These are phyloP conservation scores for Pyrenula massariospora DNA, from an alignment of 495 filamentous ascomycete species.

Conservation along the genomic window DNA sequence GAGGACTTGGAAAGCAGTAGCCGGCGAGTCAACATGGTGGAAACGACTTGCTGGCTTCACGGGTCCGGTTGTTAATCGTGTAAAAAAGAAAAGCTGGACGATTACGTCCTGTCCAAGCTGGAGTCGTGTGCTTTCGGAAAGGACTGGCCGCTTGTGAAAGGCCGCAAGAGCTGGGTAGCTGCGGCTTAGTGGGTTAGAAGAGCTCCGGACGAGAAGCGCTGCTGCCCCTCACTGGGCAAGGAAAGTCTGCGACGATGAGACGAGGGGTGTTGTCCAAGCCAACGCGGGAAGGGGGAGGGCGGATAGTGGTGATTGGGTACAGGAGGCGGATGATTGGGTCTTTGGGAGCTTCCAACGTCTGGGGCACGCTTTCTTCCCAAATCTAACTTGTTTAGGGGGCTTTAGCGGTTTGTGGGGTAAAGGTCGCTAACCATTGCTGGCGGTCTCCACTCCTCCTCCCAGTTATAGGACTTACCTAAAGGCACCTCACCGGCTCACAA, in stretches of 20 bases:
- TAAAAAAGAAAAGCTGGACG: no score
- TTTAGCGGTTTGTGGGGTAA: not conserved
- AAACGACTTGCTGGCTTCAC: slow-evolving; percentile 5
- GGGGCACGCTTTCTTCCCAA: not conserved
- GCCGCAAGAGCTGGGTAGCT: not conserved
- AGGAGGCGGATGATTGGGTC: not conserved
- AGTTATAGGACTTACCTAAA: no score
- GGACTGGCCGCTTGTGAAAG: not conserved
- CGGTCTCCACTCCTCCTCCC: no score
- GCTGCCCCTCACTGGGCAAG: not conserved
- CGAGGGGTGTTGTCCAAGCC: no score
- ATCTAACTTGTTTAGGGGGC: not conserved
- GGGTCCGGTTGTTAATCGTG: no score
- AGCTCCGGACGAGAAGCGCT: not conserved
- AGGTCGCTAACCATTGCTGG: not conserved
- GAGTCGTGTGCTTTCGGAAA: not conserved
- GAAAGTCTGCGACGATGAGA: not conserved
- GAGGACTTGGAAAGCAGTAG: slow-evolving; percentile 32
- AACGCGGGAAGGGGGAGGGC: not conserved
- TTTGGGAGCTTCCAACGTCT: not conserved
- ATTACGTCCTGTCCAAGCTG: not conserved
- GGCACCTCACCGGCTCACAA: no score
- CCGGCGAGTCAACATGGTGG: slow-evolving; percentile 37
- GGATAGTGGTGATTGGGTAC: not conserved
- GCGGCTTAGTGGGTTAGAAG: not conserved